Base-by-base conservation (phyloP, 345 rosid genomes). In the Eucalyptus albens region DNA sequence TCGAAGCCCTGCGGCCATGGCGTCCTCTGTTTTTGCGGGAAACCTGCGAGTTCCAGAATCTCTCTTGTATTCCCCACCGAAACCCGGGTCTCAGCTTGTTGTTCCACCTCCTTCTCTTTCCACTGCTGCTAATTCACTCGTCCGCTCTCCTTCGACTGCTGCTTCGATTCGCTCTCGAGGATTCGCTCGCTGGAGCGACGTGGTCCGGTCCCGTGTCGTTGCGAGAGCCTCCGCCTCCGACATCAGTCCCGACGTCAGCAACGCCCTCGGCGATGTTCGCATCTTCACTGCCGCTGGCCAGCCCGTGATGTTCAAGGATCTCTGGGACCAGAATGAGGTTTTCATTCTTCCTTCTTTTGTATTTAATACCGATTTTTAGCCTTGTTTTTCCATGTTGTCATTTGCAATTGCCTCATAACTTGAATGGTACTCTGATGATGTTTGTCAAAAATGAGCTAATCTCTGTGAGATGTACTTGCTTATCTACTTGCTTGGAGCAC, bases 321-420 rank as follows among this genome's bases (percentile, higher is more conserved):
- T 97, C 33, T 97, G 96, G 99, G 98, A 95, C 93, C 99, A 96
- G 88, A 94, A 92, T 12, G 95, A 94, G 94, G 99, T 97, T 62
- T 67, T 22, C 8, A 11, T 17, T 24, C 50, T 26, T 80, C 44
- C 19, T 31, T 50, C 7, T 86, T 86, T 67, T 67, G 17, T 33
- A 33, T 21, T 72, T 72, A 33, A 17, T 33, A 19, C 82, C 82
- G 2, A 86, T 86, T 50, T 50, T 50, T 86, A 86, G 24, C 15
- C 9, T n/a, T 50, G 3, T 17, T 86, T 86, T 45, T 24, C 19
- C 60, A 22, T 33, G 44, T 33, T 72, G 5, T 86, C 40, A 77
- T 40, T 77, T 77, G 29, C 85, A 40, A 77, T 40, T 40, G 85
- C 85, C 85, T 77, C 85, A 37, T 40, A 40, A 37, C 44, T 77